Conservation (phyloP, 2,329 filamentous ascomycete species). For the Xylariaceae sp. region DNA sequence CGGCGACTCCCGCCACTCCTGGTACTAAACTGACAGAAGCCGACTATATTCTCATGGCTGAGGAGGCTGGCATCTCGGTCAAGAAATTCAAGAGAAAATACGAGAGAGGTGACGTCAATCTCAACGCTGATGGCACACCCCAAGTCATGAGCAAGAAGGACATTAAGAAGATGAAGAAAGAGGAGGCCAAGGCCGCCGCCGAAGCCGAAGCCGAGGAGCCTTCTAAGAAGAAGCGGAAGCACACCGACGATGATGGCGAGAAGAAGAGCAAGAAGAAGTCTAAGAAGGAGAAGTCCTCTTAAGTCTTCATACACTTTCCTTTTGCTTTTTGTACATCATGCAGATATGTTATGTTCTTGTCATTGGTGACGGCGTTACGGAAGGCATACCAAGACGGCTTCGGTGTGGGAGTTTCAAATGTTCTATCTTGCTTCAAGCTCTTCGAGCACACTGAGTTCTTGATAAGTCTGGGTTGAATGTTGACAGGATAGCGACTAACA, state of each 20-base stretch:
- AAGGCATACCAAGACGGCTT: slow-evolving; percentile 29
- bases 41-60: slow-evolving; percentile 60
- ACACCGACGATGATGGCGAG: slow-evolving; percentile 61
- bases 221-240: slow-evolving; percentile 68
- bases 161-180: slow-evolving; percentile 68
- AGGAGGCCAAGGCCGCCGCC: slow-evolving; percentile 52
- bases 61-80: slow-evolving; percentile 65
- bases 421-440: slow-evolving; percentile 1
- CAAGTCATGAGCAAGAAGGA: slow-evolving; percentile 73
- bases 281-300: slow-evolving; percentile 60
- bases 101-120: slow-evolving; percentile 70
- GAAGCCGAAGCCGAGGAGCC: slow-evolving; percentile 43
- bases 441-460: no score
- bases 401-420: slow-evolving; percentile 26
- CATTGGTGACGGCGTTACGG: slow-evolving; percentile 30
- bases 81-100: slow-evolving; percentile 78
- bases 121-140: slow-evolving; percentile 63
- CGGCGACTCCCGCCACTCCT: slow-evolving; percentile 28
- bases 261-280: slow-evolving; percentile 61
- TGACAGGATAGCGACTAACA: no score
- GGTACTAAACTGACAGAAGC: slow-evolving; percentile 50
- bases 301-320: slow-evolving; percentile 30
- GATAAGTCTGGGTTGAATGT: no score
- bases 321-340: slow-evolving; percentile 29
- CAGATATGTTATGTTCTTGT: slow-evolving; percentile 24